phyloP scores from a whole-genome alignment of 352 stramenopile genomes.

The Phytophthora rubi region DNA sequence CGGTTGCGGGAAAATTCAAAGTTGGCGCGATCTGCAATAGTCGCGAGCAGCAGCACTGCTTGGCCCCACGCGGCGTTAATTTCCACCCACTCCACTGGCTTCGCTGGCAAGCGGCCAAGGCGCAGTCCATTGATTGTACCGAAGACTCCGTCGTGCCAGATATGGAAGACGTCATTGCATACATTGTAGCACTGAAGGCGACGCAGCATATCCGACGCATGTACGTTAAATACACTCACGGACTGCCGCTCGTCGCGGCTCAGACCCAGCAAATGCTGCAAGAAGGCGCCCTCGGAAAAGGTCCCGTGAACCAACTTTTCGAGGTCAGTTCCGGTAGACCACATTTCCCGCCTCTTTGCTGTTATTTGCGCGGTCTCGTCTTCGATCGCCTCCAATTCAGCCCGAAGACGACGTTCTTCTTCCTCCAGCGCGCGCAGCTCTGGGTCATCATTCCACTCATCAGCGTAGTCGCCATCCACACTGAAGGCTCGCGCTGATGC shows the following conservation, averaged over 20 bases:
- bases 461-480: slow-evolving; percentile 41
- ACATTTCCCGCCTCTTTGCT: slow-evolving; percentile 70
- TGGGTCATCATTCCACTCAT: slow-evolving; percentile 52
- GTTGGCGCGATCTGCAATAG: slow-evolving; percentile 80
- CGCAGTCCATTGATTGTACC: slow-evolving; percentile 91
- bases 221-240: slow-evolving; percentile 75
- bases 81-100: slow-evolving; percentile 90
- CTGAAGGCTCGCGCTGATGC: slow-evolving; percentile 20
- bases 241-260: slow-evolving; percentile 81
- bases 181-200: slow-evolving; percentile 88
- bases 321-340: slow-evolving; percentile 74
- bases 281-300: slow-evolving; percentile 74
- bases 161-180: slow-evolving; percentile 92
- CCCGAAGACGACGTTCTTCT: slow-evolving; percentile 62
- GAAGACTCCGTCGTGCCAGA: slow-evolving; percentile 91
- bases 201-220: slow-evolving; percentile 83
- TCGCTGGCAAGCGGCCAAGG: slow-evolving; percentile 79
- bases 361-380: slow-evolving; percentile 60
- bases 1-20: slow-evolving; percentile 87
- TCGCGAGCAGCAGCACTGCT: slow-evolving; percentile 82
- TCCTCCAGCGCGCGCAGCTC: slow-evolving; percentile 64
- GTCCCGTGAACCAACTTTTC: slow-evolving; percentile 76
- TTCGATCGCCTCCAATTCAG: slow-evolving; percentile 64
- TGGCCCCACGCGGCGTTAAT: slow-evolving; percentile 91
- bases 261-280: slow-evolving; percentile 77